These are phyloP conservation scores for Rhipidocladum racemiflorum DNA, from an alignment of 176 grass and related monocot genomes.

Conservation along the genomic window DNA sequence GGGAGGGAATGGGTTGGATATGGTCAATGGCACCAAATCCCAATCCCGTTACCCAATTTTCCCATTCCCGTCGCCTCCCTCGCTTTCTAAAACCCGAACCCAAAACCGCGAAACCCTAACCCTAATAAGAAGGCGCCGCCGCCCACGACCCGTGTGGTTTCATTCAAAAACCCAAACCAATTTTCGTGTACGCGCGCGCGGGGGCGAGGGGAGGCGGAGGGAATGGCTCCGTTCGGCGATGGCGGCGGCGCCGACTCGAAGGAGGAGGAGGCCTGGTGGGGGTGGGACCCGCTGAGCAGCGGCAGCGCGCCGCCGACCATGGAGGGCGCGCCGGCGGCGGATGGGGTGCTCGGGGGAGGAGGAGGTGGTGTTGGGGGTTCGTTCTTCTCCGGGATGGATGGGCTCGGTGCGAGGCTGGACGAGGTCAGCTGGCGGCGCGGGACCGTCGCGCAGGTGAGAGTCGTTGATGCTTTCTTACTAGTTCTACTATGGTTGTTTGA, in stretches of 20 bases:
- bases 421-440: slow-evolving; percentile 25
- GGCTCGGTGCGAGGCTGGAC: slow-evolving; percentile 58
- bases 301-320: slow-evolving; percentile 85
- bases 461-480: neutral
- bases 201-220: neutral
- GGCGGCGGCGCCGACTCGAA: slow-evolving; percentile 1
- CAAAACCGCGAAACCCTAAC: slow-evolving; percentile 50
- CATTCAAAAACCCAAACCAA: slow-evolving; percentile 28
- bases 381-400: slow-evolving; percentile 59
- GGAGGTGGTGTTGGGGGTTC: slow-evolving; percentile 30
- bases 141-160: neutral
- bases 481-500: neutral
- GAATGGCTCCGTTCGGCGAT: neutral
- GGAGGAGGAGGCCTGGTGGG: neutral
- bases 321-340: slow-evolving; percentile 45
- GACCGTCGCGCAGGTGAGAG: slow-evolving; percentile 14
- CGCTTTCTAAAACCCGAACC: neutral
- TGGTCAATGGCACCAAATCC: no score
- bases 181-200: slow-evolving; percentile 25
- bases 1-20: no score
- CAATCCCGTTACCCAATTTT: neutral
- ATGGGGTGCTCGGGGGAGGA: slow-evolving; percentile 26
- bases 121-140: slow-evolving; percentile 39
- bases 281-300: slow-evolving; percentile 49
- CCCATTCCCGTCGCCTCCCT: neutral